Evolutionary conservation across 495 filamentous ascomycete species (phyloP).

Genomic region (Rostrohypoxylon terebratum): DNA sequence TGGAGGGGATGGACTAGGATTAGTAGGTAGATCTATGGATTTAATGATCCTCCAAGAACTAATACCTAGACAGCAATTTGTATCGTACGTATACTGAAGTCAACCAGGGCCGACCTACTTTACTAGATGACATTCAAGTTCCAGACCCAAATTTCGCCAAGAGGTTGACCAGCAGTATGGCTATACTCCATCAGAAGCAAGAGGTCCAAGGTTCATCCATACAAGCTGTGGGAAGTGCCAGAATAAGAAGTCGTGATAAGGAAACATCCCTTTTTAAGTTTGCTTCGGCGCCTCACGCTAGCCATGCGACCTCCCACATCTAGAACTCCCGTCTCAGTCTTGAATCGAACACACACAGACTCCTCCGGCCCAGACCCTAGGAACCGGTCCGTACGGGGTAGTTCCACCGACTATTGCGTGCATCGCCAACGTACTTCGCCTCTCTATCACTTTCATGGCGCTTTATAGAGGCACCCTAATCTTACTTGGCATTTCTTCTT

Average conservation of each 20-base stretch:
- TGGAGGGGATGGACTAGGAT: constrained; percentile 94
- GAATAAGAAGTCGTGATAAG: constrained; percentile 30
- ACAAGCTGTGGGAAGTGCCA: not conserved
- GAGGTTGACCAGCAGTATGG: not conserved
- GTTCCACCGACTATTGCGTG: constrained; percentile 3
- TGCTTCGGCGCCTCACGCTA: constrained; percentile 28
- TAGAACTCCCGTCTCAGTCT: constrained; percentile 18
- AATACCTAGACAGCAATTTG: not conserved
- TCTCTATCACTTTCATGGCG: constrained; percentile 16
- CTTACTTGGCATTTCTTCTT: constrained; percentile 13
- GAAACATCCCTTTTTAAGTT: constrained; percentile 28
- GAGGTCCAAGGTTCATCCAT: not conserved
- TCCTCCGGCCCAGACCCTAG: not conserved
- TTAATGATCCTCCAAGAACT: not conserved
- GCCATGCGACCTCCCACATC: constrained; percentile 16
- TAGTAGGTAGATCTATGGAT: constrained; percentile 23
- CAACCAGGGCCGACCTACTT: not conserved
- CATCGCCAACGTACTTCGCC: constrained; percentile 2
- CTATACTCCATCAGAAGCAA: constrained; percentile 14
- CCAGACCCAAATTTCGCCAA: not conserved
- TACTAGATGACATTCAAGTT: not conserved
- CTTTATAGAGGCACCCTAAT: constrained; percentile 1
- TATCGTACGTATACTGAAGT: not conserved
- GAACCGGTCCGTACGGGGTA: not conserved
- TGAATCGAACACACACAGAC: not conserved